A percentile compares a stretch with the other conserved stretches of the same genome.
phyloP scores from a whole-genome alignment of 371 early-diverging fungal species.

The Mucor lusitanicus region DNA sequence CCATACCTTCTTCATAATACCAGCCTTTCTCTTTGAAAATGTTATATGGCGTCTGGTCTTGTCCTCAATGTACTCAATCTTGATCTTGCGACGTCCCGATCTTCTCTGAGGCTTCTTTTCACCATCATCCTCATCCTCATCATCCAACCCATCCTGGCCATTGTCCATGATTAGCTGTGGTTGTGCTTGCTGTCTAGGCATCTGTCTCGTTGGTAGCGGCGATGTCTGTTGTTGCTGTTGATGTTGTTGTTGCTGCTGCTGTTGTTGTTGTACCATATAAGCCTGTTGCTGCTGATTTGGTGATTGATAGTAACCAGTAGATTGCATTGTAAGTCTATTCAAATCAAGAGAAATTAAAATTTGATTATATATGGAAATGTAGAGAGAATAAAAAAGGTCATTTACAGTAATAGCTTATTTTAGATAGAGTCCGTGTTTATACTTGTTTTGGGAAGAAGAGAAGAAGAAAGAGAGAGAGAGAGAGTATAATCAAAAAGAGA shows the following conservation, averaged over 20 bases:
- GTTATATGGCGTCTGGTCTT: constrained; percentile 93
- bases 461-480: neutral
- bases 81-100: constrained; percentile 87
- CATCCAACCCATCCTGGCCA: constrained; percentile 14
- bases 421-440: constrained; percentile 5
- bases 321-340: constrained; percentile 21
- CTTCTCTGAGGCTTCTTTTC: constrained; percentile 56
- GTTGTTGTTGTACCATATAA: constrained; percentile 22
- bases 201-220: constrained; percentile 9
- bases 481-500: constrained; percentile 1
- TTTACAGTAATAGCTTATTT: constrained; percentile 10
- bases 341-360: neutral
- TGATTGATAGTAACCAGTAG: constrained; percentile 22
- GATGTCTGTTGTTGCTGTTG: constrained; percentile 10
- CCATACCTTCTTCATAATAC: constrained; percentile 94
- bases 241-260: constrained; percentile 19
- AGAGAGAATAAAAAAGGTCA: neutral
- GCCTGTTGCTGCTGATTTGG: constrained; percentile 13
- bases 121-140: constrained; percentile 33
- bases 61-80: constrained; percentile 93
- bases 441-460: constrained; percentile 16
- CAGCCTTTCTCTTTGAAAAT: constrained; percentile 96
- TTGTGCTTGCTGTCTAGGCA: constrained; percentile 9
- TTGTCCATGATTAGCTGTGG: constrained; percentile 22
- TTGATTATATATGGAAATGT: constrained; percentile 4